Percentiles rank a stretch among this genome's conserved stretches.
phyloP scores from a whole-genome alignment of 768 basidiomycete species.

The Xerocomellus dryophilus region DNA sequence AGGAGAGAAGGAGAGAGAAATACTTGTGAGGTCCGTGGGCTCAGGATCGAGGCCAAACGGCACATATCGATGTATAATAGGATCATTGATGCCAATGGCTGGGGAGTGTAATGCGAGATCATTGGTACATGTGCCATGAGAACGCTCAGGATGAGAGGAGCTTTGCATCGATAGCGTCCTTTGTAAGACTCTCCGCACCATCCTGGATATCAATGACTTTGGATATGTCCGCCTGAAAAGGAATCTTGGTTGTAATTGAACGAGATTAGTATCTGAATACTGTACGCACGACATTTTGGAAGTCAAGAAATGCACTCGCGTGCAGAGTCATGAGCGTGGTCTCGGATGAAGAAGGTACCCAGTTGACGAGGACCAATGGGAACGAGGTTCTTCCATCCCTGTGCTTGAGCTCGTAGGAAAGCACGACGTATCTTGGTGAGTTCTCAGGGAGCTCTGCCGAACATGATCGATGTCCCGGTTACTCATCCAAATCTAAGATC shows the following conservation, averaged over 20 bases:
- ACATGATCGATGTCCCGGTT: too few relatives aligned
- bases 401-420: slow-evolving; percentile 81
- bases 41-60: neutral
- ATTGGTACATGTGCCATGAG: neutral
- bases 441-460: slow-evolving; percentile 79
- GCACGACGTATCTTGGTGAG: slow-evolving; percentile 79
- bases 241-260: slow-evolving; percentile 1
- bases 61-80: neutral
- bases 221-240: slow-evolving; percentile 63
- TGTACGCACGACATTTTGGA: slow-evolving; percentile 68
- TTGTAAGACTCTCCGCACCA: slow-evolving; percentile 77
- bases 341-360: slow-evolving; percentile 78
- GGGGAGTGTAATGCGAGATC: neutral
- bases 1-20: slow-evolving; percentile 3
- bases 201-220: slow-evolving; percentile 82
- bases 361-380: slow-evolving; percentile 85
- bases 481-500: too few relatives aligned
- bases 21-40: neutral
- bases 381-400: slow-evolving; percentile 80
- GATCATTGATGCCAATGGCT: neutral
- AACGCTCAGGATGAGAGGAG: slow-evolving; percentile 33
- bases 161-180: slow-evolving; percentile 62
- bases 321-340: slow-evolving; percentile 76
- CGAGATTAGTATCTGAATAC: neutral
- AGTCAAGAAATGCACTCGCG: slow-evolving; percentile 76